Percentiles rank a stretch among this genome's conserved stretches.
Evolutionary conservation across 169 alveolate genomes (phyloP).

Genomic region (Plasmodium gallinaceum): DNA sequence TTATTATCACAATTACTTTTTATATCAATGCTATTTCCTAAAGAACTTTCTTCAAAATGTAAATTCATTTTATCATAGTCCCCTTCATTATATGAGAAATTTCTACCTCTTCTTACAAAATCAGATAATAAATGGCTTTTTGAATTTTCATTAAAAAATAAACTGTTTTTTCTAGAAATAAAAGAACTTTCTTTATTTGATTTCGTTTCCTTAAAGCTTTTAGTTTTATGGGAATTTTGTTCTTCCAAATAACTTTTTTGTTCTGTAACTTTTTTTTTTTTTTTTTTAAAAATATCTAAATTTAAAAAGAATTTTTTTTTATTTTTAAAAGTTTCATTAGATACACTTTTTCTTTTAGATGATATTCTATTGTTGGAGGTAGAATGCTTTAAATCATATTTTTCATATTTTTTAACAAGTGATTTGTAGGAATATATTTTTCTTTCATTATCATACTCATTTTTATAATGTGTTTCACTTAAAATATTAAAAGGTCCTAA

Average conservation of each 20-base stretch:
- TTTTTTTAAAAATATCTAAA: background rate
- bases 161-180: conserved; percentile 1
- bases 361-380: background rate
- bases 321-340: background rate
- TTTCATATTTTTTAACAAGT: conserved; percentile 44
- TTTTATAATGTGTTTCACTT: conserved; percentile 6
- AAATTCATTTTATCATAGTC: background rate
- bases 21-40: conserved; percentile 1
- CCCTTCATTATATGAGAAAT: background rate
- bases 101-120: conserved; percentile 3
- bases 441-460: conserved; percentile 1
- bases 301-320: background rate
- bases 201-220: background rate
- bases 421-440: conserved; percentile 58
- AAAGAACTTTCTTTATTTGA: background rate
- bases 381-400: conserved; percentile 1
- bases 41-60: conserved; percentile 17
- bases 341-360: background rate
- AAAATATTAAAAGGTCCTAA: conserved; percentile 60
- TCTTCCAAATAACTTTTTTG: background rate
- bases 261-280: background rate
- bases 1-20: background rate
- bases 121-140: background rate
- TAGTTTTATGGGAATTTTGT: background rate
- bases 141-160: background rate